Conservation (phyloP, 1,284 basidiomycete species). For the Puccinia hordei region DNA sequence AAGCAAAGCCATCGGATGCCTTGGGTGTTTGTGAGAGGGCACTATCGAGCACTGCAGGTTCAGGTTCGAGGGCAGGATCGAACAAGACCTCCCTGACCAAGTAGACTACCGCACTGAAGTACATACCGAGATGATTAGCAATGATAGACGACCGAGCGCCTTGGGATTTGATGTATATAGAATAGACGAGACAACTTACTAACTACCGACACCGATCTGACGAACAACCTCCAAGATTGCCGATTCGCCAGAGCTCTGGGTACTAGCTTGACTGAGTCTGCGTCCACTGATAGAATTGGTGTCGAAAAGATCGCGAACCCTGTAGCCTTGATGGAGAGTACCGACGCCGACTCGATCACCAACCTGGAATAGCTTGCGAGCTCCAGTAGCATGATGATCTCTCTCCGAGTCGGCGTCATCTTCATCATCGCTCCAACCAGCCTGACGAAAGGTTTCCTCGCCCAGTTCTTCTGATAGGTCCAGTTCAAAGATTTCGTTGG, state of each 20-base stretch:
- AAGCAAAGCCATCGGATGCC: conserved; percentile 37
- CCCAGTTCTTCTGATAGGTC: conserved; percentile 46
- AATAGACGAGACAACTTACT: too few species aligned
- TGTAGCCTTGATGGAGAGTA: conserved; percentile 45
- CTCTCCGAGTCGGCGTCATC: conserved; percentile 15
- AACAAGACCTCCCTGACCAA: conserved; percentile 80
- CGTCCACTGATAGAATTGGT: background rate
- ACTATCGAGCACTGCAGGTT: conserved; percentile 53
- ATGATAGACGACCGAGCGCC: background rate
- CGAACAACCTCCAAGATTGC: conserved; percentile 46
- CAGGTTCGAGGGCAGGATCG: conserved; percentile 62
- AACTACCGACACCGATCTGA: conserved; percentile 49
- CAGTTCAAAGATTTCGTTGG: conserved; percentile 35
- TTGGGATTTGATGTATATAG: too few species aligned
- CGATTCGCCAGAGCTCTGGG: background rate
- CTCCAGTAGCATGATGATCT: conserved; percentile 7
- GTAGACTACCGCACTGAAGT: conserved; percentile 67
- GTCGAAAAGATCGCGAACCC: conserved; percentile 43
- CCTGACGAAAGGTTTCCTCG: conserved; percentile 32
- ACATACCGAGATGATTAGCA: background rate
- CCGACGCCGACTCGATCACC: conserved; percentile 49
- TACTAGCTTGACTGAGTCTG: conserved; percentile 12
- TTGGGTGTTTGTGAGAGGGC: conserved; percentile 43
- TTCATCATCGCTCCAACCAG: conserved; percentile 13
- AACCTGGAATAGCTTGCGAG: conserved; percentile 36